These are phyloP conservation scores for Excoecaria cochinchinensis DNA, from an alignment of 345 rosid species.

Conservation along the genomic window DNA sequence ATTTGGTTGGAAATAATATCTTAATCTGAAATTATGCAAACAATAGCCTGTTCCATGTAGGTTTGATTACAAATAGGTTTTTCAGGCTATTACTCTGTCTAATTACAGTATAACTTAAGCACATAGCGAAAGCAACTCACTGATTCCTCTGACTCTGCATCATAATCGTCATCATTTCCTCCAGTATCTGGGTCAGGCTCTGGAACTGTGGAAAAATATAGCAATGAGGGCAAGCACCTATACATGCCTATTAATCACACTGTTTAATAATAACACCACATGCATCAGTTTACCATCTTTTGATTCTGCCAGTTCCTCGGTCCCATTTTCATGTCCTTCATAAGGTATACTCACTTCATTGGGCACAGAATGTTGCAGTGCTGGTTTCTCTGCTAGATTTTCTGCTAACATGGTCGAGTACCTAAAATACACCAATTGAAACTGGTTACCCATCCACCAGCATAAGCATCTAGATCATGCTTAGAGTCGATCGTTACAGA, in stretches of 20 bases:
- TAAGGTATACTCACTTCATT: conserved; percentile 28
- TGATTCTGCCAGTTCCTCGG: conserved; percentile 32
- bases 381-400: conserved; percentile 71
- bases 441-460: conserved; percentile 10
- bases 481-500: not conserved
- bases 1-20: not conserved
- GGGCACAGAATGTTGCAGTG: conserved; percentile 35
- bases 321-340: conserved; percentile 33
- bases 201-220: conserved; percentile 22
- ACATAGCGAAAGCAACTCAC: conserved; percentile 48
- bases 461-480: not conserved
- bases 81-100: not conserved
- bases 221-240: conserved; percentile 6
- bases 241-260: not conserved
- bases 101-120: not conserved
- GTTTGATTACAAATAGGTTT: not conserved
- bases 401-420: conserved; percentile 99
- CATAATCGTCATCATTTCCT: conserved; percentile 73
- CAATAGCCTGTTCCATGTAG: not conserved
- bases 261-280: conserved; percentile 12
- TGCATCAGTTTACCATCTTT: conserved; percentile 46
- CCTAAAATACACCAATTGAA: conserved; percentile 38
- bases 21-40: conserved; percentile 3
- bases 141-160: conserved; percentile 55
- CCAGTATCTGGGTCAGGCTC: conserved; percentile 42